A percentile compares a stretch with the other conserved stretches of the same genome.
Evolutionary conservation across 345 rosid species (phyloP).

Genomic region (Noccaea bulbosa): DNA sequence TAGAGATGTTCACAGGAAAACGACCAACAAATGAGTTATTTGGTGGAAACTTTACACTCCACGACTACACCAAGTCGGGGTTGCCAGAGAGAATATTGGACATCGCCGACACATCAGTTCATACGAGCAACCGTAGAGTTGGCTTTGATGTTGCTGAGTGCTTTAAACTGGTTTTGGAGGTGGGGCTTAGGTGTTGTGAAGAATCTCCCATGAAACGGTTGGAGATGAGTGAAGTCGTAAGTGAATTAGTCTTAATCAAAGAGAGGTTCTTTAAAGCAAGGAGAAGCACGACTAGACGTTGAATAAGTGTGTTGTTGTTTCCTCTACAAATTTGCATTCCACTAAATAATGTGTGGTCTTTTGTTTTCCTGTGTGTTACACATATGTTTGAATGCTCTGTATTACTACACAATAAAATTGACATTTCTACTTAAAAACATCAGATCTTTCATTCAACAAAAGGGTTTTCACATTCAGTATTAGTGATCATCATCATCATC

Average conservation of each 20-base stretch:
- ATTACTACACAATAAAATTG: background rate
- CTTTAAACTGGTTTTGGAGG: background rate
- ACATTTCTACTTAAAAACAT: background rate
- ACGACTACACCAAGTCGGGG: no score
- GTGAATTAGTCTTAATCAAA: background rate
- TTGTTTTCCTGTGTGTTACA: background rate
- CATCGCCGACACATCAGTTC: background rate
- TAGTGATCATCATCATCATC: conserved; percentile 6
- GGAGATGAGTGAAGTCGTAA: background rate
- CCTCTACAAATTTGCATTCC: background rate
- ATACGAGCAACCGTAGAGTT: background rate
- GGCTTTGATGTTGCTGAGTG: background rate
- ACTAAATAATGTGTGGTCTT: background rate
- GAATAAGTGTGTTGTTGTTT: background rate
- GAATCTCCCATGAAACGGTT: background rate
- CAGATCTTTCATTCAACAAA: conserved; percentile 3
- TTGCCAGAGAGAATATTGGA: no score
- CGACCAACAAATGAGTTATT: no score
- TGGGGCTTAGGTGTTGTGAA: background rate
- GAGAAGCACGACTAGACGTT: background rate
- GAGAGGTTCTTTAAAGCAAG: background rate
- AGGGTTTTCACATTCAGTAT: conserved; percentile 2
- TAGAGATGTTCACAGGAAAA: no score
- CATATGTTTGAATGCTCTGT: background rate
- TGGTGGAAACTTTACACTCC: no score